Percentiles rank a stretch among this genome's conserved stretches.
These are phyloP conservation scores for Talaromyces borbonicus DNA, from an alignment of 495 filamentous ascomycete genomes.

Conservation along the genomic window DNA sequence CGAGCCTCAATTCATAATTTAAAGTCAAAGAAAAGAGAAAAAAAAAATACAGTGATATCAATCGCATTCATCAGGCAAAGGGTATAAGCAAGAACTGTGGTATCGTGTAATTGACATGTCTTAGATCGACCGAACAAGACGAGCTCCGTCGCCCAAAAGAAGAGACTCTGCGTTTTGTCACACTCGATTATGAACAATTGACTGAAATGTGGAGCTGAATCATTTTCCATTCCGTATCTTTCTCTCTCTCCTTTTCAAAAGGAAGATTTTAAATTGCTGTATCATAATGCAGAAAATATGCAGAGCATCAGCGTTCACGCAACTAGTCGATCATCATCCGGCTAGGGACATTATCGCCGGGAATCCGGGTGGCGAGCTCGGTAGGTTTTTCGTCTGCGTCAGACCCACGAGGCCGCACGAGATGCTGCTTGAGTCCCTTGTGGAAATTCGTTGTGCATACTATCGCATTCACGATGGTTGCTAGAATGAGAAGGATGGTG, in stretches of 20 bases:
- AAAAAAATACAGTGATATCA: neutral
- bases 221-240: too few species aligned
- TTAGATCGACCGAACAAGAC: neutral
- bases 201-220: too few species aligned
- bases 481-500: slow-evolving; percentile 75
- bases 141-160: slow-evolving; percentile 2
- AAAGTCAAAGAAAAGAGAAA: neutral
- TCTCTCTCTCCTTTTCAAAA: too few species aligned
- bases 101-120: neutral
- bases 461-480: slow-evolving; percentile 82
- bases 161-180: neutral
- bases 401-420: slow-evolving; percentile 51
- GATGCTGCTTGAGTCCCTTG: slow-evolving; percentile 80
- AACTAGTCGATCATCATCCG: slow-evolving; percentile 85
- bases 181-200: too few species aligned
- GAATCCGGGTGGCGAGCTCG: slow-evolving; percentile 49
- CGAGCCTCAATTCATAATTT: neutral
- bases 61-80: neutral
- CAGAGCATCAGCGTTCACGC: neutral
- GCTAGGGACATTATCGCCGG: slow-evolving; percentile 38
- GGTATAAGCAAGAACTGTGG: slow-evolving; percentile 1
- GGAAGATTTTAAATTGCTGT: too few species aligned
- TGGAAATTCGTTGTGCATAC: slow-evolving; percentile 86
- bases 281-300: slow-evolving; percentile 1
- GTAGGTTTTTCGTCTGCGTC: slow-evolving; percentile 66